Base-by-base conservation (phyloP, 441 rosid species). In the Pelargonium cotyledonis region DNA sequence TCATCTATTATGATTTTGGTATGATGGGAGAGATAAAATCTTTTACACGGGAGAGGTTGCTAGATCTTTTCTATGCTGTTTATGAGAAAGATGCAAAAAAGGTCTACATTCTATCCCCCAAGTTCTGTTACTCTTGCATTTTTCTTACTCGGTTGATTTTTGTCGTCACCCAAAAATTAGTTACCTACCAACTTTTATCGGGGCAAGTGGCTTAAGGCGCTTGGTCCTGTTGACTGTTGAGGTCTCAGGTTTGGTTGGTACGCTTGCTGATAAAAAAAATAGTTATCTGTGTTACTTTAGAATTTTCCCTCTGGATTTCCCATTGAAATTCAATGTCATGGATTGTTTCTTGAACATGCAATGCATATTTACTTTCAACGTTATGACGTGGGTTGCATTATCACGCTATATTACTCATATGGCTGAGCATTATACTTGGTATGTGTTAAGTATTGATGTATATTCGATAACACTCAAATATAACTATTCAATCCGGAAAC, bases 1-100 rank as follows among this genome's bases (percentile, higher is more conserved):
- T 94, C 69, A 91, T 91, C 73, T 94, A 94, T 78, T 94, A 91
- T 71, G 99, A 94, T 79, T 94, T 89, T 63, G 97, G 99, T 31
- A 89, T 94, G 99, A 94, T 94, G 97, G 99, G 99, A 77, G 97
- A 94, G 76, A 89, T 94, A 68, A 91, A 94, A 79, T 80, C 90
- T 31, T 91, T 89, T 75, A 94, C 98, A 44, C 91, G 97, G 19
- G 85, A 73, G 72, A 91, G 92, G 73, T 69, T 94, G 77, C 90
- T 94, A 63, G 90, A 86, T 73, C 97, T 91, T 75, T 94, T 94
- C 83, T 91, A 89, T 79, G 81, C 96, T 47, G 81, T 91, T 21
- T 94, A 94, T 64, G 98, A 91, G 81, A 91, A 89, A 83, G 96
- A 94, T 81, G 96, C 96, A 1, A 89, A 83, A 80, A 91, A 89